Conservation (phyloP, 2,329 filamentous ascomycete species). For the Plectosphaerella sp. region DNA sequence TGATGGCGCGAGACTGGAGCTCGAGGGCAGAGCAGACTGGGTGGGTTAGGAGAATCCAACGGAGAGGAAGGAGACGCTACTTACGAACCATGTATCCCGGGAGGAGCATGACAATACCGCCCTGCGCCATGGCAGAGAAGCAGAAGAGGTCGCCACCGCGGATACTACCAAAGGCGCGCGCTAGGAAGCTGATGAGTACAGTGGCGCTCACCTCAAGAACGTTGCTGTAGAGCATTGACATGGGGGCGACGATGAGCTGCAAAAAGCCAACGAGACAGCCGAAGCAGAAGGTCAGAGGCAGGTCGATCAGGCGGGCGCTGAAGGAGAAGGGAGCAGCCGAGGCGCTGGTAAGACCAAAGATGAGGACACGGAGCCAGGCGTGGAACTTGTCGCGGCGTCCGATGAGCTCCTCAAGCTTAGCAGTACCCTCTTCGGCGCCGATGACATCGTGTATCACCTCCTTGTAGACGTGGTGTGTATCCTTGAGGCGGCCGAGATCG, state of each 20-base stretch:
- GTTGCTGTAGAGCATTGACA: slow-evolving; percentile 63
- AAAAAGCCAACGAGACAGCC: slow-evolving; percentile 67
- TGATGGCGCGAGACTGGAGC: slow-evolving; percentile 63
- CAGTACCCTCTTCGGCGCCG: slow-evolving; percentile 52
- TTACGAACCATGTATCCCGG: slow-evolving; percentile 59
- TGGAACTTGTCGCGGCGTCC: slow-evolving; percentile 50
- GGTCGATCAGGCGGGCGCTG: slow-evolving; percentile 63
- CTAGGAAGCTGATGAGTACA: slow-evolving; percentile 57
- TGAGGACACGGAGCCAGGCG: slow-evolving; percentile 48
- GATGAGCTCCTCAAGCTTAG: slow-evolving; percentile 49
- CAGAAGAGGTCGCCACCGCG: slow-evolving; percentile 48
- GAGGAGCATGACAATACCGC: slow-evolving; percentile 61
- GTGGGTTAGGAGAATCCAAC: background rate
- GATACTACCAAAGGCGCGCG: slow-evolving; percentile 60
- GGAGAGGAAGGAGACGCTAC: slow-evolving; percentile 11
- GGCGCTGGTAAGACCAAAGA: slow-evolving; percentile 70
- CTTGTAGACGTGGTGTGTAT: slow-evolving; percentile 60
- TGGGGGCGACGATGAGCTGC: slow-evolving; percentile 65
- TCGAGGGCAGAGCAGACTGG: slow-evolving; percentile 50
- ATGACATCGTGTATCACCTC: slow-evolving; percentile 59
- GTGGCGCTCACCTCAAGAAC: slow-evolving; percentile 61
- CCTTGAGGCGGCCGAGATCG: slow-evolving; percentile 57
- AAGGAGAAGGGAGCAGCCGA: slow-evolving; percentile 74
- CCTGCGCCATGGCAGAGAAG: slow-evolving; percentile 61
- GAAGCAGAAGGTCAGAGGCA: slow-evolving; percentile 67